phyloP scores from a whole-genome alignment of 345 rosid genomes.

The Erysimum cheiranthoides region DNA sequence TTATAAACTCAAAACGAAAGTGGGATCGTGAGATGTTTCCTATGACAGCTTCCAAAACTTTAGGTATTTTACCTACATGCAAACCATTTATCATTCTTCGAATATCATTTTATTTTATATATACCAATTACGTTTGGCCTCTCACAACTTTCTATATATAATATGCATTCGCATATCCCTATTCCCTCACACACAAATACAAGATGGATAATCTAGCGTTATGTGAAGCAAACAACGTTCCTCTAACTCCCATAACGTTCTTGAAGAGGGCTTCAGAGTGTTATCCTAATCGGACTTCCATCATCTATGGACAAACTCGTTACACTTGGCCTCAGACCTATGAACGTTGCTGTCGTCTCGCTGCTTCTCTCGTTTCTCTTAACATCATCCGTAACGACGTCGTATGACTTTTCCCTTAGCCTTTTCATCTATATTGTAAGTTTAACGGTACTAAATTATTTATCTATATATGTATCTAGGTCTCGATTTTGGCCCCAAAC shows the following conservation, averaged over 20 bases:
- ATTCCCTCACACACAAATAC: constrained; percentile 18
- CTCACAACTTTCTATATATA: constrained; percentile 22
- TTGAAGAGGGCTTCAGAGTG: constrained; percentile 69
- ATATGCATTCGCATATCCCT: constrained; percentile 1
- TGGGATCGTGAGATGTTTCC: neutral
- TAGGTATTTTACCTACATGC: constrained; percentile 11
- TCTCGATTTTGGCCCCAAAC: constrained; percentile 82
- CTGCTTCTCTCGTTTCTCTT: constrained; percentile 64
- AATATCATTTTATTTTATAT: neutral
- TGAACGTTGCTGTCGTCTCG: constrained; percentile 66
- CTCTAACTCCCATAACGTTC: constrained; percentile 73
- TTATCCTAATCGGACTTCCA: constrained; percentile 57
- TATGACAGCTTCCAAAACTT: constrained; percentile 4
- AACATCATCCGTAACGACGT: constrained; percentile 69
- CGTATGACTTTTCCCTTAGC: constrained; percentile 35
- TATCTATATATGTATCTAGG: constrained; percentile 44
- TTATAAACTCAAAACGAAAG: neutral
- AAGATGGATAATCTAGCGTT: constrained; percentile 61
- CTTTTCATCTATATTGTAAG: neutral
- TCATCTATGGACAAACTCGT: constrained; percentile 55
- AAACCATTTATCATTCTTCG: neutral
- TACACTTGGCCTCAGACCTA: constrained; percentile 76
- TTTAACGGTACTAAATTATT: neutral
- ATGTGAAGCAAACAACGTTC: constrained; percentile 63
- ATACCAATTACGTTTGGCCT: neutral